Percentiles rank a stretch among this genome's conserved stretches.
These are phyloP conservation scores for Ceratobasidium papillatum DNA, from an alignment of 1,284 basidiomycete species.

Conservation along the genomic window DNA sequence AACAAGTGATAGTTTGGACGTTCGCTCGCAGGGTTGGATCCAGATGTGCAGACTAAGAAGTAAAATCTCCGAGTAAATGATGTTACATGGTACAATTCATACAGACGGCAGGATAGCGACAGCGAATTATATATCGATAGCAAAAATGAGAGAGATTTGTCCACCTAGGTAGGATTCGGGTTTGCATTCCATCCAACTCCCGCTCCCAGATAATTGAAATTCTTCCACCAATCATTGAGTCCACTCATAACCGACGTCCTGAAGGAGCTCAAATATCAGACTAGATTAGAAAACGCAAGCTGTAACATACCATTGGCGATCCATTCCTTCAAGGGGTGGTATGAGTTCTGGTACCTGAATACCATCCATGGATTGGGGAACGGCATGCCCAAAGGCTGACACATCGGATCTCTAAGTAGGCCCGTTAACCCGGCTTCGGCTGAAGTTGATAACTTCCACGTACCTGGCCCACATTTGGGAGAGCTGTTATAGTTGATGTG, in stretches of 20 bases:
- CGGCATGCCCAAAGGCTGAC: not conserved
- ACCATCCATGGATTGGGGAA: not conserved
- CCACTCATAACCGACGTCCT: slow-evolving; percentile 31
- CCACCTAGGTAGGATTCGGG: not conserved
- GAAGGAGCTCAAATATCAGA: not conserved
- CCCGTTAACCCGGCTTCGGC: not conserved
- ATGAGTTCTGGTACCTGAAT: slow-evolving; percentile 15
- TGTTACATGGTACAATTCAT: not conserved
- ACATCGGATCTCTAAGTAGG: not conserved
- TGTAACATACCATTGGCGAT: slow-evolving; percentile 17
- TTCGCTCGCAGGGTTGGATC: no score
- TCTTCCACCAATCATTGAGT: slow-evolving; percentile 35
- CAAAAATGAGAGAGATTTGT: not conserved
- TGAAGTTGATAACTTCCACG: not conserved
- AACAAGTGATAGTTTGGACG: no score
- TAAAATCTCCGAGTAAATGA: no score
- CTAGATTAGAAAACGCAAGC: not conserved
- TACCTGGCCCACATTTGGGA: not conserved
- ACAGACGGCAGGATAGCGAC: not conserved
- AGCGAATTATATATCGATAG: not conserved
- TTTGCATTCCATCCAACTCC: not conserved
- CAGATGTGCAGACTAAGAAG: no score
- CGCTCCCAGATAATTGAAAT: slow-evolving; percentile 26
- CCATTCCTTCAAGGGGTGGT: slow-evolving; percentile 36
- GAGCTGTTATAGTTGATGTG: not conserved